Conservation (phyloP, 2,329 filamentous ascomycete genomes). For the Biscogniauxia marginata region DNA sequence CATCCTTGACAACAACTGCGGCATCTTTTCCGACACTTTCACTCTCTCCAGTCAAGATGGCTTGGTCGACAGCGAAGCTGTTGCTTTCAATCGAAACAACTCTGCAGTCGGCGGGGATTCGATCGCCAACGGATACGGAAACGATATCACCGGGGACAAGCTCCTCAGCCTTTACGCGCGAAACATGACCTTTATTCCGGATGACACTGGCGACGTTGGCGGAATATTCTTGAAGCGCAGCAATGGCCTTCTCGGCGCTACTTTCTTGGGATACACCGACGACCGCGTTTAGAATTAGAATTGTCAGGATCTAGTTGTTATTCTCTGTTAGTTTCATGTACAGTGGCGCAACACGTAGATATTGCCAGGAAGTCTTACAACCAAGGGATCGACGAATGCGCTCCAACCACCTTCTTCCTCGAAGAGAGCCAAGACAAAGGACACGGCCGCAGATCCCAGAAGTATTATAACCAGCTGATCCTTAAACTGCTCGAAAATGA, state of each 20-base stretch:
- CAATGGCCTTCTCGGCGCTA: constrained; percentile 97
- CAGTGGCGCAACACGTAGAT: neutral
- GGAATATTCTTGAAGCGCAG: constrained; percentile 96
- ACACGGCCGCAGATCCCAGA: constrained; percentile 87
- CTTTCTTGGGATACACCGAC: constrained; percentile 98
- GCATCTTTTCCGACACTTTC: constrained; percentile 92
- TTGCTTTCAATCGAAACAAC: constrained; percentile 91
- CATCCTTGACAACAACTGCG: constrained; percentile 64
- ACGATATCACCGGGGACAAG: constrained; percentile 93
- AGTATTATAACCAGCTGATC: constrained; percentile 97
- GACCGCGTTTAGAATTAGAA: constrained; percentile 92
- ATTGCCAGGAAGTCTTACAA: constrained; percentile 60
- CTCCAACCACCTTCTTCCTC: constrained; percentile 94
- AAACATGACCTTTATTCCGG: constrained; percentile 73
- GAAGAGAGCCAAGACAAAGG: constrained; percentile 88
- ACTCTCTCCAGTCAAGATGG: constrained; percentile 94
- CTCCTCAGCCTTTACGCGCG: constrained; percentile 91
- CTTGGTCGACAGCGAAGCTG: constrained; percentile 94
- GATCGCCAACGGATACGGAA: constrained; percentile 83
- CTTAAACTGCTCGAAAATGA: constrained; percentile 98
- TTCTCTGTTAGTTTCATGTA: constrained; percentile 16
- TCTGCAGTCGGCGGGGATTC: constrained; percentile 92
- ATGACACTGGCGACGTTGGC: constrained; percentile 96
- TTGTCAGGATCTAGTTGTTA: constrained; percentile 79
- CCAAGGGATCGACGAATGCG: constrained; percentile 92